Evolutionary conservation across 352 stramenopile species (phyloP).

Genomic region (Phytophthora foliorum): DNA sequence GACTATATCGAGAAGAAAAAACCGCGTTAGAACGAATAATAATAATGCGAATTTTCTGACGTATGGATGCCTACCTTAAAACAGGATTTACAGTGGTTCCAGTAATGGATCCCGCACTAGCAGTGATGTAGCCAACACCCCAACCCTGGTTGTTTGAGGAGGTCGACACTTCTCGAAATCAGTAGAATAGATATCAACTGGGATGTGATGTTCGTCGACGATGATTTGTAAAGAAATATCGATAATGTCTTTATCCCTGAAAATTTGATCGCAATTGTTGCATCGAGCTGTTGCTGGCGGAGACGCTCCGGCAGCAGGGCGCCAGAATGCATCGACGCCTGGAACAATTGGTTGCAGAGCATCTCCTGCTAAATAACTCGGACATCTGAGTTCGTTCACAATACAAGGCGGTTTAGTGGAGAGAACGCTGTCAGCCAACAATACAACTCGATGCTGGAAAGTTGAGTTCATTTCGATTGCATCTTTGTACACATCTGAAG

Average conservation of each 20-base stretch:
- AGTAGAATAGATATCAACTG: background rate
- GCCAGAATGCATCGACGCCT: conserved; percentile 5
- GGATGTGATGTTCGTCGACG: background rate
- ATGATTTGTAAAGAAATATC: background rate
- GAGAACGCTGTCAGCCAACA: background rate
- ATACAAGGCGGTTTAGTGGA: background rate
- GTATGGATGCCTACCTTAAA: conserved; percentile 31
- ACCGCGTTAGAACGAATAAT: too few species aligned
- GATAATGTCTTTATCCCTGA: conserved; percentile 16
- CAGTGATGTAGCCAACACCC: background rate
- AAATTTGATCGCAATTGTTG: too few species aligned
- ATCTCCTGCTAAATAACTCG: background rate
- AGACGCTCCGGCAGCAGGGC: background rate
- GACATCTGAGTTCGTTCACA: background rate
- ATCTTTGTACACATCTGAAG: background rate
- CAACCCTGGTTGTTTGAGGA: background rate
- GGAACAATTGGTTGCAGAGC: background rate
- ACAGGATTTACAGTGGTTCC: conserved; percentile 26
- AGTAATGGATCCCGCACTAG: conserved; percentile 23
- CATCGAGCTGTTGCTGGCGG: conserved; percentile 1
- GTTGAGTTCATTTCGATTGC: too few species aligned
- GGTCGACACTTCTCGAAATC: conserved; percentile 15
- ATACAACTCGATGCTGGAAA: background rate
- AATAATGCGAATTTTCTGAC: too few species aligned
- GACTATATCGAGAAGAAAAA: too few species aligned